Percentiles rank a stretch among this genome's conserved stretches.
phyloP scores from a whole-genome alignment of 2,329 filamentous ascomycete species.

The Hawksworthiomyces lignivorus region DNA sequence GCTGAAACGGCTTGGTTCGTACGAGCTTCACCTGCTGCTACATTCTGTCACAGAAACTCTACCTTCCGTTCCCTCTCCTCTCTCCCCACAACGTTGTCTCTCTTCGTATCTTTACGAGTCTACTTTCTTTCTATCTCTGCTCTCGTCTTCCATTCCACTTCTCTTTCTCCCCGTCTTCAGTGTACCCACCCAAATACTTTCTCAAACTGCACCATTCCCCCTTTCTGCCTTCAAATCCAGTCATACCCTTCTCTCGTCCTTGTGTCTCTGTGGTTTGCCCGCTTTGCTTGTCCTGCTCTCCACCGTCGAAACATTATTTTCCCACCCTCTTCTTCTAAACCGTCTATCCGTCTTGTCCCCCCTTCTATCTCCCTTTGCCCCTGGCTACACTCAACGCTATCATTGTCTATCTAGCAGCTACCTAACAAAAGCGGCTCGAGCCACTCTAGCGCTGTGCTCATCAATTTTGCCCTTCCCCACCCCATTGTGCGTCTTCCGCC shows the following conservation, averaged over 20 bases:
- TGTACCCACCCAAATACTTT: conserved; percentile 2
- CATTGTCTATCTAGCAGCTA: conserved; percentile 4
- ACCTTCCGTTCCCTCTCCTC: not conserved
- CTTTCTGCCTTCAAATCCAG: conserved; percentile 5
- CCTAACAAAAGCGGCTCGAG: conserved; percentile 13
- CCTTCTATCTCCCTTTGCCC: not conserved
- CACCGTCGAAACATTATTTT: too few relatives aligned
- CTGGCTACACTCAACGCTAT: conserved; percentile 6
- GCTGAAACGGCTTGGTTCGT: conserved; percentile 16
- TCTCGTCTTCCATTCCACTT: not conserved
- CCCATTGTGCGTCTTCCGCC: conserved; percentile 7
- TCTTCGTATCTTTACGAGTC: not conserved
- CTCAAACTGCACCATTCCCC: conserved; percentile 13
- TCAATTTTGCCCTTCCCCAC: conserved; percentile 7
- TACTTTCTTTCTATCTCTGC: conserved; percentile 3
- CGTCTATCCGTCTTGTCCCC: not conserved
- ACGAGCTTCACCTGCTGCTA: conserved; percentile 11
- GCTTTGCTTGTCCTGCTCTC: not conserved
- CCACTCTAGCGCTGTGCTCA: conserved; percentile 6
- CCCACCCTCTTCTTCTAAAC: not conserved
- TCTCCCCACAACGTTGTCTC: not conserved
- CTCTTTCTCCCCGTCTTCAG: not conserved
- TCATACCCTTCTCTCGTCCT: not conserved
- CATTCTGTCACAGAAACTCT: conserved; percentile 1
- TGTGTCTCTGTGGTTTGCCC: not conserved